These are phyloP conservation scores for Xerophyta viscosa DNA, from an alignment of 106 monocot genomes.

Conservation along the genomic window DNA sequence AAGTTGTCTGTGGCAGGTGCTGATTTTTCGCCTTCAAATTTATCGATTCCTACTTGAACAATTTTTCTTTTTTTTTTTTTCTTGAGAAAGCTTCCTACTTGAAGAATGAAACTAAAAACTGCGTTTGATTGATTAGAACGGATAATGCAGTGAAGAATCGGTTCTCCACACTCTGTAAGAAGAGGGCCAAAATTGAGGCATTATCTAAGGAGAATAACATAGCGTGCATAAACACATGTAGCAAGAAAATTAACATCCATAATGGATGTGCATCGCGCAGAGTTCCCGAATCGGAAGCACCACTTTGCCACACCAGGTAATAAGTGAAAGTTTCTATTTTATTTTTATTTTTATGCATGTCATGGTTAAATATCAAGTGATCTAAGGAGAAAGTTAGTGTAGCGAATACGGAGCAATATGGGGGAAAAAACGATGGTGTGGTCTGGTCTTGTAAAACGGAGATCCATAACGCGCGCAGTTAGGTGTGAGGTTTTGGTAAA, in stretches of 20 bases:
- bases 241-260: conserved; percentile 19
- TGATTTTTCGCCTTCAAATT: background rate
- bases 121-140: conserved; percentile 30
- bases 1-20: conserved; percentile 90
- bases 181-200: conserved; percentile 55
- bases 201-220: conserved; percentile 51
- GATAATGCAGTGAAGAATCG: conserved; percentile 98
- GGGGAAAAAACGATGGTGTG: no score
- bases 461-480: no score
- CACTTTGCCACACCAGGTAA: conserved; percentile 60
- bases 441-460: no score
- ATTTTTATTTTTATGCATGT: no score
- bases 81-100: no score
- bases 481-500: no score
- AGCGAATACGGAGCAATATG: no score
- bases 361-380: no score
- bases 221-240: conserved; percentile 9
- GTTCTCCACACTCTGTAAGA: conserved; percentile 85
- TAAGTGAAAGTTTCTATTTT: no score
- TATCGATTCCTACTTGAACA: no score
- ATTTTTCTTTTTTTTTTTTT: background rate
- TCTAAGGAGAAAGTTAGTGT: no score
- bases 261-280: conserved; percentile 9
- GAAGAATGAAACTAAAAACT: no score
- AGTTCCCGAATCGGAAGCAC: conserved; percentile 15